These are phyloP conservation scores for Raphanus sativus DNA, from an alignment of 345 rosid genomes.

Conservation along the genomic window DNA sequence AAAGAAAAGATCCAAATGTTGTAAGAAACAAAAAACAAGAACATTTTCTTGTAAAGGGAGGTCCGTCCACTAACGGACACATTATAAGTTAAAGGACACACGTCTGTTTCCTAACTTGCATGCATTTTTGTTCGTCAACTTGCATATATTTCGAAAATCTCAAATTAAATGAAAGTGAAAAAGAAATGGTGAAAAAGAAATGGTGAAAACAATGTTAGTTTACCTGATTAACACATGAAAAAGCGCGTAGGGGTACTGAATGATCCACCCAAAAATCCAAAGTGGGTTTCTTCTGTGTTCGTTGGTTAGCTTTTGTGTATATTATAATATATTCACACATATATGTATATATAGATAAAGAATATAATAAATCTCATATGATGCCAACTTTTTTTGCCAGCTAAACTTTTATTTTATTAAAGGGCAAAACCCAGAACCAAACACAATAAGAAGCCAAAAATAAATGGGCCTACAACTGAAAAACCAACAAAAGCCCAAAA, in stretches of 20 bases:
- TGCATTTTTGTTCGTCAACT: conserved; percentile 34
- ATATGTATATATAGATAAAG: too few relatives aligned
- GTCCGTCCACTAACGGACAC: conserved; percentile 33
- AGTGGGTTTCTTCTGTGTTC: background rate
- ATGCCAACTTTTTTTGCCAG: too few relatives aligned
- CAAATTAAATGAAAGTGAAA: background rate
- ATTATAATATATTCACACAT: background rate
- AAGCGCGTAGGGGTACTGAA: too few relatives aligned
- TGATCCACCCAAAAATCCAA: background rate
- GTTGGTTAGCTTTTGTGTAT: background rate
- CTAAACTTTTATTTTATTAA: too few relatives aligned
- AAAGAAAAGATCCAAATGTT: background rate
- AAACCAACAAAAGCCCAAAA: too few relatives aligned
- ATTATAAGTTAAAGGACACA: conserved; percentile 31
- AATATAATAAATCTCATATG: too few relatives aligned
- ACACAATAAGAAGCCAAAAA: too few relatives aligned
- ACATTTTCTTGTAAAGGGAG: background rate
- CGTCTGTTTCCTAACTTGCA: conserved; percentile 35
- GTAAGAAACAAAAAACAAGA: background rate
- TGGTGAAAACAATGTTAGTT: background rate
- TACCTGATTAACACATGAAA: too few relatives aligned
- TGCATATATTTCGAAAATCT: conserved; percentile 18
- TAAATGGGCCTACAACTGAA: too few relatives aligned
- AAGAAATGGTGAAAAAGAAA: background rate
- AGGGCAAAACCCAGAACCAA: too few relatives aligned